phyloP scores from a whole-genome alignment of 179 eudicot genomes.

The Silene coronaria region DNA sequence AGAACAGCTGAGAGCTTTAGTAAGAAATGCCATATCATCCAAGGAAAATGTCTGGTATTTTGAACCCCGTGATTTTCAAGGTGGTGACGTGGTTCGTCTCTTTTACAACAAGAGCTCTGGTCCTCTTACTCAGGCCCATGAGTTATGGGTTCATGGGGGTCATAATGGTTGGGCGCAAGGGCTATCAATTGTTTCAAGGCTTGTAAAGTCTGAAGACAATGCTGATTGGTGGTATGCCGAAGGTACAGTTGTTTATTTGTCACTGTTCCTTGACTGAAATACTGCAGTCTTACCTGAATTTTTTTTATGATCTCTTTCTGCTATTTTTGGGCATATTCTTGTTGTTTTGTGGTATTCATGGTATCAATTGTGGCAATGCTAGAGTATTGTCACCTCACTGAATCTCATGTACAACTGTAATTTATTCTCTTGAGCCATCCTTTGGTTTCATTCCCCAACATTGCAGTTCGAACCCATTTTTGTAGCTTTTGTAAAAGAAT shows the following conservation, averaged over 20 bases:
- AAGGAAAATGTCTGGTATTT: constrained; percentile 63
- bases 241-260: constrained; percentile 41
- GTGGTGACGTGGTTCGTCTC: constrained; percentile 54
- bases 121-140: constrained; percentile 74
- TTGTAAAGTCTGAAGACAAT: constrained; percentile 48
- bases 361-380: not conserved
- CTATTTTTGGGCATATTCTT: not conserved
- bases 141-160: constrained; percentile 94
- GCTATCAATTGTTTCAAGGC: constrained; percentile 58
- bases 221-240: constrained; percentile 94
- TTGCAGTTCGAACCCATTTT: not conserved
- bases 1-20: constrained; percentile 42
- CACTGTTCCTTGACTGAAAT: constrained; percentile 2
- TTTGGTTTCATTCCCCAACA: not conserved
- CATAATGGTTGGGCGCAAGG: constrained; percentile 79
- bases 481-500: not conserved
- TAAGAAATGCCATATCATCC: constrained; percentile 40
- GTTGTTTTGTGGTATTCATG: not conserved
- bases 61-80: constrained; percentile 60
- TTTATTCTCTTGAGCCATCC: not conserved
- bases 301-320: not conserved
- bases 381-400: not conserved
- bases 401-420: not conserved
- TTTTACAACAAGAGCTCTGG: constrained; percentile 72
- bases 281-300: not conserved